Percentiles rank a stretch among this genome's conserved stretches.
Evolutionary conservation across 2,329 filamentous ascomycete species (phyloP).

Genomic region (Fusarium tuaranense): DNA sequence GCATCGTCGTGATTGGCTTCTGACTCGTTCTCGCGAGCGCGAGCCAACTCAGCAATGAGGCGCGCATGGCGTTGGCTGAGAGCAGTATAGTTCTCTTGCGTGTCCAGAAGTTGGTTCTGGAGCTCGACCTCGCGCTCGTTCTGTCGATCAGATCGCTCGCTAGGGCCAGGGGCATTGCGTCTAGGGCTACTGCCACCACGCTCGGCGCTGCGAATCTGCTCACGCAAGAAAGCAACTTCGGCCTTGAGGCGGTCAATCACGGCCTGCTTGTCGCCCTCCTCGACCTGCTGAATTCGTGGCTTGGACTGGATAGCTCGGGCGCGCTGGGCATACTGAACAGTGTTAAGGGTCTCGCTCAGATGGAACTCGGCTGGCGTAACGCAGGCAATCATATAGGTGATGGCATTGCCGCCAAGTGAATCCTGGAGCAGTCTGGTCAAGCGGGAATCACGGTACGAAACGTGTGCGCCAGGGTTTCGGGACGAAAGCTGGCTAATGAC

Average conservation of each 20-base stretch:
- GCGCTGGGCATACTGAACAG: constrained; percentile 95
- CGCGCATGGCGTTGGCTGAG: constrained; percentile 95
- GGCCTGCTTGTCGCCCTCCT: constrained; percentile 94
- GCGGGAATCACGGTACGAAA: constrained; percentile 98
- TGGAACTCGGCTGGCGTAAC: constrained; percentile 98
- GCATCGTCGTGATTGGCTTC: constrained; percentile 70
- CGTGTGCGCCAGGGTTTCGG: constrained; percentile 85
- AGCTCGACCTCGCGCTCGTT: constrained; percentile 89
- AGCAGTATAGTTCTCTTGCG: constrained; percentile 93
- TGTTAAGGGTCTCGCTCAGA: constrained; percentile 96
- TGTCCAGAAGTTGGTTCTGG: constrained; percentile 91
- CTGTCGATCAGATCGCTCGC: constrained; percentile 80
- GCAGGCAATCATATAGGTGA: constrained; percentile 99
- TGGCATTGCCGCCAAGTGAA: constrained; percentile 94
- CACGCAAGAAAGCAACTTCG: constrained; percentile 91
- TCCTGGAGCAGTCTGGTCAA: constrained; percentile 95
- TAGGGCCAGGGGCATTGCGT: constrained; percentile 64
- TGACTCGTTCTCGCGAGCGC: constrained; percentile 78
- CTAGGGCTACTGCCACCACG: constrained; percentile 67
- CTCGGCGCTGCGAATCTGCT: constrained; percentile 87
- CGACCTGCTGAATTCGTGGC: constrained; percentile 92
- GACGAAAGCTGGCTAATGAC: constrained; percentile 98
- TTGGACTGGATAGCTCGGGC: constrained; percentile 98
- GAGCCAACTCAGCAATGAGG: constrained; percentile 92
- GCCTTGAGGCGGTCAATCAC: constrained; percentile 93